These are phyloP conservation scores for Trichaptum fuscoviolaceum DNA, from an alignment of 768 basidiomycete species.

Conservation along the genomic window DNA sequence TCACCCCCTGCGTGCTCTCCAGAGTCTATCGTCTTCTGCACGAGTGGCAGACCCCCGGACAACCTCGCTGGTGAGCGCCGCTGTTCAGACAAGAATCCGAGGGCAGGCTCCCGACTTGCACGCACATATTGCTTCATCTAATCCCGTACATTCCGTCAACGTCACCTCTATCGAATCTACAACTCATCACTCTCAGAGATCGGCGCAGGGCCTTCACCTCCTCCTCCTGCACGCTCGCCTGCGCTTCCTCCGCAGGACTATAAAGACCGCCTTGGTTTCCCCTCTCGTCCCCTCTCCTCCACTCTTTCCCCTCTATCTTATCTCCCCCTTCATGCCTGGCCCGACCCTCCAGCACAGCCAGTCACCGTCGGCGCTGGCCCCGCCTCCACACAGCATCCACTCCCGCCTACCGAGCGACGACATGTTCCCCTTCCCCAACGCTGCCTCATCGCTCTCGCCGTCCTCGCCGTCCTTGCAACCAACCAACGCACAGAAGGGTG, in stretches of 20 bases:
- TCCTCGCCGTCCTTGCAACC: not conserved
- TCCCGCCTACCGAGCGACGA: not conserved
- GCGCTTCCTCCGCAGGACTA: not conserved
- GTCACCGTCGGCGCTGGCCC: not conserved
- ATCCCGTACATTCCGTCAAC: not conserved
- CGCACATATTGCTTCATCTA: too few relatives aligned
- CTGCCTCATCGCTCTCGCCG: not conserved
- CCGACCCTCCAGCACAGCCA: constrained; percentile 3
- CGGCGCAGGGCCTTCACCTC: not conserved
- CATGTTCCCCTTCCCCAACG: not conserved
- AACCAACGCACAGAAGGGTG: not conserved
- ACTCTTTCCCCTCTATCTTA: constrained; percentile 6
- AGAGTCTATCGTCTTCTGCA: too few relatives aligned
- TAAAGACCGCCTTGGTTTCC: not conserved
- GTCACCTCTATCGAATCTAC: not conserved
- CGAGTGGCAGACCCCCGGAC: not conserved
- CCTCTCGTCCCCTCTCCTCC: constrained; percentile 1
- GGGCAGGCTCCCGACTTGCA: not conserved
- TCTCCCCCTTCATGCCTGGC: constrained; percentile 4
- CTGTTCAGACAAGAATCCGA: not conserved
- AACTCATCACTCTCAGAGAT: not conserved
- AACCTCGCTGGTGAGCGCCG: not conserved
- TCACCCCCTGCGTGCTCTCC: too few relatives aligned
- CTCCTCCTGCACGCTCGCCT: not conserved
- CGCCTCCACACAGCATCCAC: not conserved